Evolutionary conservation across 768 basidiomycete genomes (phyloP), one percentile per base, ranked within the genome.

Genomic region (Amanita fuliginea): DNA sequence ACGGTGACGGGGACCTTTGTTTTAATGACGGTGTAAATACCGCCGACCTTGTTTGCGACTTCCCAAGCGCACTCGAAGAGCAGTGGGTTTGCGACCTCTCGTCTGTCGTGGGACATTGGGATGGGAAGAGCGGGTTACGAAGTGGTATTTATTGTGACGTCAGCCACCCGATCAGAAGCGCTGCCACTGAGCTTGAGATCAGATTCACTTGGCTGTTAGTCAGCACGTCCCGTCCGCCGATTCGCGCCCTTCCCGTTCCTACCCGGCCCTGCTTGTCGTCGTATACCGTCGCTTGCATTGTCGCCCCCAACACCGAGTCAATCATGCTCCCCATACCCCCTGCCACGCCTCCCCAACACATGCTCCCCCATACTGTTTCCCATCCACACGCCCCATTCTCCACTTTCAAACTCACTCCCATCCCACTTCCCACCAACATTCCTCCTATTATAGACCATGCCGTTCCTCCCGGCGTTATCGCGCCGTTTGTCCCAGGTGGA

Each of bases 11-110:
- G 96, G 50, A 96, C 93, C 64, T 99, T 99, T 45, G 96, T 98
- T 72, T 97, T 97, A 64, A 98, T 96, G 70, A 99, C 95, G 55
- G 95, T 97, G 76, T 97, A 97, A 67, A 97, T 97, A 54, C 95
- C 95, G 57, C 94, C 95, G 65, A 97, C 94, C 68, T 96, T 97
- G 79, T 97, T 96, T 30, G 86, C 93, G 59, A 96, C 94, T 70
- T 96, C 94, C 94, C 94, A 97, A 30, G 93, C 93, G 64, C 86
- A 90, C 63, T 96, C 93, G 61, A 96, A 96, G 61, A 96, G 84
- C 30, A 90, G 60, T 42, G 88, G 79, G 56, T 83, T 77, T 60
- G 79, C 80, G 44, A 88, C 79, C 66, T 89, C 86, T 68, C 89
- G 84, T 52, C 71, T 71, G 40, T 63, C 63, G 47, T 24, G 37